A percentile compares a stretch with the other conserved stretches of the same genome.
phyloP scores from a whole-genome alignment of 1,139 yeast genomes.

The Geotrichum phurueaensis region DNA sequence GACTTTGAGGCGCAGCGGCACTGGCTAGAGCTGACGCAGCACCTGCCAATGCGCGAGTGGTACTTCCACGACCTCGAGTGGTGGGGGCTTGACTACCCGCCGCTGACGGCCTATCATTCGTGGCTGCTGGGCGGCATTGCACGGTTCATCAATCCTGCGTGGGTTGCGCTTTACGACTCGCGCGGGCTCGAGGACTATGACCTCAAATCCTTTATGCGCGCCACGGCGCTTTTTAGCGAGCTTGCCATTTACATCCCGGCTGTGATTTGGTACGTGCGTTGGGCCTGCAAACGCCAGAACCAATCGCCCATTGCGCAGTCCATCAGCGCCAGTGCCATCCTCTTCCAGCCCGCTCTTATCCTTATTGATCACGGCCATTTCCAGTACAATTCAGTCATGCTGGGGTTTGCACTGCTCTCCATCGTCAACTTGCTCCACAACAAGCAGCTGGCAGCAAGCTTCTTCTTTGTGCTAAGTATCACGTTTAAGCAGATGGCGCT shows the following conservation, averaged over 20 bases:
- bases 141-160: conserved; percentile 47
- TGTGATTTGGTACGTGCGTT: conserved; percentile 54
- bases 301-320: conserved; percentile 62
- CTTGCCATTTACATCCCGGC: conserved; percentile 73
- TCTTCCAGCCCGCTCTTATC: conserved; percentile 72
- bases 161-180: conserved; percentile 72
- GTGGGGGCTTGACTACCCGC: conserved; percentile 98
- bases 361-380: conserved; percentile 96
- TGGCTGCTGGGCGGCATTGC: conserved; percentile 76
- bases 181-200: conserved; percentile 67
- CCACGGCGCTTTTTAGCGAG: conserved; percentile 72
- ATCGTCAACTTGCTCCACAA: conserved; percentile 55
- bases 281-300: conserved; percentile 48
- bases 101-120: conserved; percentile 90
- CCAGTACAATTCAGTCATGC: conserved; percentile 91
- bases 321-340: conserved; percentile 63
- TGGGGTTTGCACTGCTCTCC: conserved; percentile 71
- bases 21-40: conserved; percentile 89
- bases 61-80: conserved; percentile 81
- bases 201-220: conserved; percentile 77
- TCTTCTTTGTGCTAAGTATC: conserved; percentile 70
- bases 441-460: conserved; percentile 65
- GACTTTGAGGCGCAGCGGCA: conserved; percentile 98
- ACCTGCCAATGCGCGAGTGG: conserved; percentile 73
- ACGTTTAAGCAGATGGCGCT: conserved; percentile 94